phyloP scores from a whole-genome alignment of 371 early-diverging fungal species.

The Rhizomucor miehei region DNA sequence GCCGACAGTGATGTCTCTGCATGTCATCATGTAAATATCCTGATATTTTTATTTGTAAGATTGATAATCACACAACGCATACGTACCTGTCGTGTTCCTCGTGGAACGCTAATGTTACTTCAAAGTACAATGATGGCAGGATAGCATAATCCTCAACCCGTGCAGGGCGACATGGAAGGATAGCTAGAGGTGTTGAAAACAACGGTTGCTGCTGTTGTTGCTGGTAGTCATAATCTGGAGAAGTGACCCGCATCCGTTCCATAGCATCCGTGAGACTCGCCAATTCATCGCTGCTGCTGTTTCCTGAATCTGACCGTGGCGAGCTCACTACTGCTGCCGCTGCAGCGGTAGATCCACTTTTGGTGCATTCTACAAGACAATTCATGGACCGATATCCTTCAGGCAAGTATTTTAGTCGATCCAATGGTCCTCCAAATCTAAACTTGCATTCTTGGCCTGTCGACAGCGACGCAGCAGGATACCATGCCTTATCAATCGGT shows the following conservation, averaged over 20 bases:
- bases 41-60: too few relatives aligned
- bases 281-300: constrained; percentile 5
- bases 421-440: constrained; percentile 38
- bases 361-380: neutral
- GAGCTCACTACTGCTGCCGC: too few relatives aligned
- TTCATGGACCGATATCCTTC: constrained; percentile 9
- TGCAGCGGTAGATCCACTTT: constrained; percentile 4
- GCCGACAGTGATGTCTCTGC: constrained; percentile 8
- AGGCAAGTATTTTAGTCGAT: constrained; percentile 22
- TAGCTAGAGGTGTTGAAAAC: neutral
- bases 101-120: too few relatives aligned
- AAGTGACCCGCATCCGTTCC: constrained; percentile 9
- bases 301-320: too few relatives aligned
- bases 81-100: too few relatives aligned
- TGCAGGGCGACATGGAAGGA: neutral
- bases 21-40: neutral
- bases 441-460: constrained; percentile 42
- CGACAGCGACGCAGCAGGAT: constrained; percentile 45
- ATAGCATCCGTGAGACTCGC: constrained; percentile 9
- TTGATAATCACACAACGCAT: too few relatives aligned
- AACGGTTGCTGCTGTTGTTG: too few relatives aligned
- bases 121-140: constrained; percentile 32
- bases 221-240: constrained; percentile 5
- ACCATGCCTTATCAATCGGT: constrained; percentile 44
- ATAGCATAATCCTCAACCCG: constrained; percentile 6